Percentiles rank a stretch among this genome's conserved stretches.
These are phyloP conservation scores for Eucalyptus pauciflora DNA, from an alignment of 345 rosid species.

Conservation along the genomic window DNA sequence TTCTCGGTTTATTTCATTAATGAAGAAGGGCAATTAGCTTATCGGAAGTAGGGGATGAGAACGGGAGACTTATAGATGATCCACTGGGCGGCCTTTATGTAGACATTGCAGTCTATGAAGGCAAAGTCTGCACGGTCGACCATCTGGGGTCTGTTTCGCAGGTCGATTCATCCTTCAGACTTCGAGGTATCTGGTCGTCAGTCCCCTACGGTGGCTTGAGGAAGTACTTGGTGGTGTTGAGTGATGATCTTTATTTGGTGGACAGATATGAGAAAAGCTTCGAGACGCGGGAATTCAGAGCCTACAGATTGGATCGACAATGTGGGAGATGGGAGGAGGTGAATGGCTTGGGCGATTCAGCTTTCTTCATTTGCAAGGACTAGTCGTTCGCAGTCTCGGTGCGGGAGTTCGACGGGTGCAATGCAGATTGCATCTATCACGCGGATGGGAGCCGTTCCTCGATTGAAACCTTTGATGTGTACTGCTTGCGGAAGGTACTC, in stretches of 20 bases:
- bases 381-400: too few relatives aligned
- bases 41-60: conserved; percentile 1
- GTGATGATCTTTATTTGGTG: background rate
- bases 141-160: background rate
- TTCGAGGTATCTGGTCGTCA: too few relatives aligned
- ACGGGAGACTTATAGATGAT: background rate
- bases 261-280: background rate
- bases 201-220: too few relatives aligned
- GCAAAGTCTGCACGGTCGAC: too few relatives aligned
- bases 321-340: background rate
- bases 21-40: background rate
- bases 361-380: background rate
- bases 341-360: background rate
- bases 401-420: background rate
- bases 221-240: background rate
- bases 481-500: too few relatives aligned
- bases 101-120: background rate
- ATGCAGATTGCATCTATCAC: background rate
- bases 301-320: background rate
- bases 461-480: too few relatives aligned
- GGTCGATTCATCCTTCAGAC: background rate
- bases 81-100: background rate
- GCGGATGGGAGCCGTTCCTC: too few relatives aligned
- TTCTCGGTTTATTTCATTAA: background rate
- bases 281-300: background rate